Conservation (phyloP, 2,329 filamentous ascomycete genomes). For the Ceratocystiopsis sp. region DNA sequence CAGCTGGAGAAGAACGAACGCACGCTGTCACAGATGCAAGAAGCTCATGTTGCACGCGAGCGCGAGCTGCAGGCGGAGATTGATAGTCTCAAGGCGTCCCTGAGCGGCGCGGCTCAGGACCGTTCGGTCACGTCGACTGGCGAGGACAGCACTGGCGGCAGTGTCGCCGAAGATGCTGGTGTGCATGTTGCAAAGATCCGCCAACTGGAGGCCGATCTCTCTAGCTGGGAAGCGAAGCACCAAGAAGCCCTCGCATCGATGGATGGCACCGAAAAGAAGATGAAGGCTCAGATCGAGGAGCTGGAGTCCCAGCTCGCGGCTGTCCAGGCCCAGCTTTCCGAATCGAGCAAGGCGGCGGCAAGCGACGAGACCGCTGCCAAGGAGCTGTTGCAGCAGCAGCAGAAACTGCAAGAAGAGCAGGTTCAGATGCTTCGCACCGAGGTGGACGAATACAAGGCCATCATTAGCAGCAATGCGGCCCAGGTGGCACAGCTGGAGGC, state of each 20-base stretch:
- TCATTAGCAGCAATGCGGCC: constrained; percentile 49
- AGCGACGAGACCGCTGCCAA: constrained; percentile 21
- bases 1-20: constrained; percentile 78
- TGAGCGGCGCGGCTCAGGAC: constrained; percentile 13
- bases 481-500: constrained; percentile 61
- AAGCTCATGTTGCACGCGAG: constrained; percentile 57
- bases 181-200: constrained; percentile 41
- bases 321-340: constrained; percentile 33
- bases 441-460: constrained; percentile 64
- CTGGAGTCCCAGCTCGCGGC: constrained; percentile 44
- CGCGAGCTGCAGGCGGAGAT: constrained; percentile 57
- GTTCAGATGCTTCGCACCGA: constrained; percentile 50
- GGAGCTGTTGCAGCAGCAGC: too few species aligned
- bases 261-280: constrained; percentile 52
- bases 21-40: constrained; percentile 57
- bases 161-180: constrained; percentile 11
- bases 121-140: too few species aligned
- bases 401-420: constrained; percentile 32
- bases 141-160: too few species aligned
- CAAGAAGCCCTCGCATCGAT: constrained; percentile 51
- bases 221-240: constrained; percentile 62
- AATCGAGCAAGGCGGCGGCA: constrained; percentile 15
- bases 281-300: constrained; percentile 54
- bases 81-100: constrained; percentile 42
- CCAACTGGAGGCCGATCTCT: constrained; percentile 54